Evolutionary conservation across 2,329 filamentous ascomycete species (phyloP).

Genomic region (Aspergillus quadricinctus): DNA sequence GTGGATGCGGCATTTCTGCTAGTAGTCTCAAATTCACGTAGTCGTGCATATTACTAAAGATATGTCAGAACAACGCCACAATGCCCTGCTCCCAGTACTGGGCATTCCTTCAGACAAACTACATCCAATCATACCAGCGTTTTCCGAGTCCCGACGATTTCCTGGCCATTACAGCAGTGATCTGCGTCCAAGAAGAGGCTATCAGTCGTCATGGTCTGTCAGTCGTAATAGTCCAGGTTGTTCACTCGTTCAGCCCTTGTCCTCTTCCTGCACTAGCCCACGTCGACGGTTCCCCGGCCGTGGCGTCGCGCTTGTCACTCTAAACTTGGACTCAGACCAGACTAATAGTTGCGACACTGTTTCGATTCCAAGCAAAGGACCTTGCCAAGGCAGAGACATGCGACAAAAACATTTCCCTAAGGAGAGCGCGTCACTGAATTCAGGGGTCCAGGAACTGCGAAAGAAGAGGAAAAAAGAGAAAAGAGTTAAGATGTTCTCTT

Average conservation of each 20-base stretch:
- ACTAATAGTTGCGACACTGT: not conserved
- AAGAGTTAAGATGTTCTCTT: too few relatives aligned
- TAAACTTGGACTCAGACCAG: not conserved
- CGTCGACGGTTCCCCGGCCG: conserved; percentile 12
- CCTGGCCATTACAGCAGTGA: not conserved
- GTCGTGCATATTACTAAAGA: too few relatives aligned
- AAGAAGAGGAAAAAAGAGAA: too few relatives aligned
- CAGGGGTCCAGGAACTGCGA: too few relatives aligned
- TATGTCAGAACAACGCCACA: not conserved
- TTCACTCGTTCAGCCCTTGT: not conserved
- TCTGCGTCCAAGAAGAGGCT: not conserved
- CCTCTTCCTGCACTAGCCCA: conserved; percentile 9
- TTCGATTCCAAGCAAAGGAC: not conserved
- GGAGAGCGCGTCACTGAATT: too few relatives aligned
- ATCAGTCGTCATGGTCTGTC: not conserved
- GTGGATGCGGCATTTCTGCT: conserved; percentile 9
- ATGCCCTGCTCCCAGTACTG: not conserved
- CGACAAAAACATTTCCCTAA: not conserved
- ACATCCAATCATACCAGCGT: not conserved
- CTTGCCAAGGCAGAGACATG: not conserved
- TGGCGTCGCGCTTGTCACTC: conserved; percentile 6
- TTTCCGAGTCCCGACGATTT: not conserved
- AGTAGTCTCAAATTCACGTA: too few relatives aligned
- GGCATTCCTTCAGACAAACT: not conserved
- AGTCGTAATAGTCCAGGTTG: not conserved